These are phyloP conservation scores for Spatholobus suberectus DNA, from an alignment of 306 rosid genomes.

Conservation along the genomic window DNA sequence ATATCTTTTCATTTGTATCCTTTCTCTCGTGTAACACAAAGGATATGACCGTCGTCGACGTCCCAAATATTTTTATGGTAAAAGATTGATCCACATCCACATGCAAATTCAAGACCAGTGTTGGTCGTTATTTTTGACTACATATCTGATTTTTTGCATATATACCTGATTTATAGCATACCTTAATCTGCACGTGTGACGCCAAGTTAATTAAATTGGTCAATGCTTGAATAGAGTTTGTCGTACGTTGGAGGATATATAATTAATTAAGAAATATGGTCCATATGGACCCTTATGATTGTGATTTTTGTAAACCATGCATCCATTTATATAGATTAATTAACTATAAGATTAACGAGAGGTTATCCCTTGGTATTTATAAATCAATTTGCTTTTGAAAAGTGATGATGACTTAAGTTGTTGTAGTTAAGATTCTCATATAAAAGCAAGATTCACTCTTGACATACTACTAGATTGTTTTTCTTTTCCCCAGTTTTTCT, in stretches of 20 bases:
- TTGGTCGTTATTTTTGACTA: slow-evolving; percentile 4
- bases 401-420: not conserved
- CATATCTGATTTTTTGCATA: not conserved
- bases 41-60: not conserved
- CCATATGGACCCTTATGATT: not conserved
- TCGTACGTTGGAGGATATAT: not conserved
- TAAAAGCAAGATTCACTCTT: slow-evolving; percentile 17
- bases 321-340: not conserved
- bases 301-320: not conserved
- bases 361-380: slow-evolving; percentile 5
- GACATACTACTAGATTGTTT: not conserved
- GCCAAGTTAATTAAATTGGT: not conserved
- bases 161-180: not conserved
- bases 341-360: not conserved
- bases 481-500: not conserved
- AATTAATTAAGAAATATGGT: not conserved
- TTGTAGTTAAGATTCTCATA: slow-evolving; percentile 29
- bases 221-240: not conserved
- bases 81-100: not conserved
- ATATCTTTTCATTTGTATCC: not conserved
- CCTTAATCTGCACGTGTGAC: not conserved
- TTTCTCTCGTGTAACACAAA: slow-evolving; percentile 34
- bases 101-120: not conserved
- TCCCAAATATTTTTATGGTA: not conserved
- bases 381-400: slow-evolving; percentile 15